These are phyloP conservation scores for Ceratonia siliqua DNA, from an alignment of 306 rosid genomes.

Conservation along the genomic window DNA sequence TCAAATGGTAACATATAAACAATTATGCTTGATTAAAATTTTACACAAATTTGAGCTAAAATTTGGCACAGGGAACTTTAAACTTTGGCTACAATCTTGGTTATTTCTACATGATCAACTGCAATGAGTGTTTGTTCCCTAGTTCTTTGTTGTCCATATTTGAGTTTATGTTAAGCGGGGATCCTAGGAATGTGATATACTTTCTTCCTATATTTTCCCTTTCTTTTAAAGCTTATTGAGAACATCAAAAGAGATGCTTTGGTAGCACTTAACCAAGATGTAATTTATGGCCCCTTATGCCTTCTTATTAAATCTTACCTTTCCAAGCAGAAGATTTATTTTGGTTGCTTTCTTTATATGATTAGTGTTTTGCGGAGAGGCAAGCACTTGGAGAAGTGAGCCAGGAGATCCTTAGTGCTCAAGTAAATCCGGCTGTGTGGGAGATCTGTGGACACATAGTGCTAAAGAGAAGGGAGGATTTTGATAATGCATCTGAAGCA, in stretches of 20 bases:
- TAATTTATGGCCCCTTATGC: not conserved
- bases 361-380: slow-evolving; percentile 37
- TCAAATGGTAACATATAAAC: not conserved
- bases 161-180: not conserved
- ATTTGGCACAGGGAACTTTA: not conserved
- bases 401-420: slow-evolving; percentile 18
- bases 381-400: slow-evolving; percentile 35
- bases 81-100: not conserved
- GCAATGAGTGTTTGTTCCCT: not conserved
- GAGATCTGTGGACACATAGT: slow-evolving; percentile 39
- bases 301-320: not conserved
- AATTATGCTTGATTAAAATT: not conserved
- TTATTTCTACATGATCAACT: not conserved
- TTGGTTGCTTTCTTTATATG: not conserved
- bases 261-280: not conserved
- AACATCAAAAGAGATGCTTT: not conserved
- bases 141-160: not conserved
- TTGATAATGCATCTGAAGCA: slow-evolving; percentile 27
- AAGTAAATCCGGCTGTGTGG: slow-evolving; percentile 39
- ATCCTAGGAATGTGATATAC: not conserved
- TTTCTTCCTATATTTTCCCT: not conserved
- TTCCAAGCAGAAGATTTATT: not conserved
- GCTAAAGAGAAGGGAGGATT: slow-evolving; percentile 31
- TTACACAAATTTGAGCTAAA: not conserved
- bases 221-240: not conserved